These are phyloP conservation scores for Penicillium coffeae DNA, from an alignment of 495 filamentous ascomycete genomes.

Conservation along the genomic window DNA sequence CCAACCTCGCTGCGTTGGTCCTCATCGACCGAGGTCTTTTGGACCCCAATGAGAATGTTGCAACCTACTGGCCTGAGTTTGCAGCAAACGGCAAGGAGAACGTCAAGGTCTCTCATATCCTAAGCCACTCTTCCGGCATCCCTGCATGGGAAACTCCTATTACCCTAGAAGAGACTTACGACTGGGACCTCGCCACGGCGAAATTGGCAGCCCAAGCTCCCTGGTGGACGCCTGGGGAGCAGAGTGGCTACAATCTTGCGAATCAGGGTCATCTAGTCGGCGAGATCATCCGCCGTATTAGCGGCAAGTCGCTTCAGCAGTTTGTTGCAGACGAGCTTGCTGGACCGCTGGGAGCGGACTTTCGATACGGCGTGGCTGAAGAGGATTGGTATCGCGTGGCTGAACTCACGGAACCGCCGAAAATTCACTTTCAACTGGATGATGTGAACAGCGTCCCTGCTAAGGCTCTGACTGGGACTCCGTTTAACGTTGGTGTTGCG, in stretches of 20 bases:
- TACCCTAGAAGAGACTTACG: slow-evolving; percentile 24
- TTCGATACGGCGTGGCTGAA: slow-evolving; percentile 31
- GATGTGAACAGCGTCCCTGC: slow-evolving; percentile 13
- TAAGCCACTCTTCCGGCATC: slow-evolving; percentile 37
- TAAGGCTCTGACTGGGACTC: slow-evolving; percentile 12
- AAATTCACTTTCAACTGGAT: background rate
- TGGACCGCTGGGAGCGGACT: slow-evolving; percentile 36
- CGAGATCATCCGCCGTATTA: slow-evolving; percentile 35
- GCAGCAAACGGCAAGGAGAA: slow-evolving; percentile 37
- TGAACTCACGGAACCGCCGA: slow-evolving; percentile 17
- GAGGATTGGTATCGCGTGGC: slow-evolving; percentile 29
- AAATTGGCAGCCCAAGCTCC: slow-evolving; percentile 36
- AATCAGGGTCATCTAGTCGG: slow-evolving; percentile 39
- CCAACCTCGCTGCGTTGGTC: slow-evolving; percentile 31
- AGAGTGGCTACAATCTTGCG: slow-evolving; percentile 35
- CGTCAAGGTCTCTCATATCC: slow-evolving; percentile 37
- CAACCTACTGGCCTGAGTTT: slow-evolving; percentile 47
- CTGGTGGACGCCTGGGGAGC: slow-evolving; percentile 42
- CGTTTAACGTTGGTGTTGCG: background rate
- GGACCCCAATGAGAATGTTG: slow-evolving; percentile 32
- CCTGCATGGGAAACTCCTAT: slow-evolving; percentile 33
- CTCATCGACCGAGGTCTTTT: slow-evolving; percentile 40
- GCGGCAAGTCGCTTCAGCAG: slow-evolving; percentile 33
- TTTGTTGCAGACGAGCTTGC: slow-evolving; percentile 42
- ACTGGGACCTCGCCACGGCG: slow-evolving; percentile 23